Base-by-base conservation (phyloP, 805 yeast genomes). In the Wickerhamomyces silvicola region DNA sequence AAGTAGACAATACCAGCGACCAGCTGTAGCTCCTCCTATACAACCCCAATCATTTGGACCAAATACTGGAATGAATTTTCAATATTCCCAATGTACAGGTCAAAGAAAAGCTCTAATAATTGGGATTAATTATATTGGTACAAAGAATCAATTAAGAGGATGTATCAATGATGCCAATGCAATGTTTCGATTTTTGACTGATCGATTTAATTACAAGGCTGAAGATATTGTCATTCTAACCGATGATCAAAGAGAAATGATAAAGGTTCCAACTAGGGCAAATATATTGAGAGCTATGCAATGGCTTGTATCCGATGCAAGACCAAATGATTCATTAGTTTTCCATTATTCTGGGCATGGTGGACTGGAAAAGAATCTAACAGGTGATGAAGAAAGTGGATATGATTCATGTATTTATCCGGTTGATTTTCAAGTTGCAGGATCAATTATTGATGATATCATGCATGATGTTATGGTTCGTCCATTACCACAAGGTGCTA, bases 281-380 rank as follows among this genome's bases (percentile, higher is more conserved):
- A 81, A 81, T 53, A 79, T 81, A 48, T 49, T 78, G 22, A 64
- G 75, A 26, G 88, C 81, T 2, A 78, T 79, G 81, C 72, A 68
- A 37, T 81, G 88, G 88, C 67, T 81, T 10, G 84, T 77, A n/a
- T 54, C 59, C 10, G 78, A 64, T 33, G 85, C 86, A 0, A 61
- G 57, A 39, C 73, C 82, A 15, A 78, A 80, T 43, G 88, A 80
- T 54, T 68, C 81, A 6, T 54, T 80, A 30, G 75, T 81, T 35
- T 72, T 81, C 65, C 88, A 81, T 50, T 79, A 74, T 50, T 76
- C 84, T 1, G 85, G 88, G 16, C 88, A 81, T 46, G 88, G 88
- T 20, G 83, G 85, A 7, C 72, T 72, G 44, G 72, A 73, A 18
- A 59, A 60, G 30, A 86, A 81, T 52, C 44, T 54, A 20, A 66